Evolutionary conservation across 352 stramenopile genomes (phyloP), one percentile per base, ranked within the genome.

Genomic region (Pythium sp.): DNA sequence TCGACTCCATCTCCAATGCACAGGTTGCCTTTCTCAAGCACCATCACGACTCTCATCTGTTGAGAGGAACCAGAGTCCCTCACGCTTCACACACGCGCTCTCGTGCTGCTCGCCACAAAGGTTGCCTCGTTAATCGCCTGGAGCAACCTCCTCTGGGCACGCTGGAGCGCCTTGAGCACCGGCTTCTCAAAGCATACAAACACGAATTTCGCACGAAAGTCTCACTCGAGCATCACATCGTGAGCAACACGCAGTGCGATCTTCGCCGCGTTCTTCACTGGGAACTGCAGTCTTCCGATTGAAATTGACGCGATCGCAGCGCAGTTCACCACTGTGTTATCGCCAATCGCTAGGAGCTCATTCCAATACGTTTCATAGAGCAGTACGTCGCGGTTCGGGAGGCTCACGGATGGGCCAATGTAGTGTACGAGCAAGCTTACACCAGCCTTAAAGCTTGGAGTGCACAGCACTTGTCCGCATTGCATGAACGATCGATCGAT

Each of bases 351-450:
- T 7, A 57, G 32, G 9, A 92, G 65, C 15, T 78, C 83, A 11
- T 74, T 80, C 24, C 80, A 51, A 62, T 91, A 93, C 62, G 80
- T 78, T 38, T 77, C 60, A 68, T 89, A 90, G 20, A 93, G 69
- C 54, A 77, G 26, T 0, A 46, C 12, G 14, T 69, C 67, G 6
- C 70, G 41, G 62, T 14, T 41, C 14, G 34, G 34, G 34, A 41
- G 34, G 34, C 34, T 41, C 34, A 41, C 15, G 34, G 34, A 41
- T 11, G 82, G 81, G 0, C 84, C 82, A 15, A 83, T 74, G 60
- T 77, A 90, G 60, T 94, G 86, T 12, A 90, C 75, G 20, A 94
- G 65, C n/a, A 83, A 62, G 7, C 75, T 69, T 22, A 86, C 65
- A 7, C 76, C 72, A 8, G 76, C 73, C 18, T 57, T 46, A 57